Conservation (phyloP, 129 eudicot genomes). For the Tagetes patula region DNA sequence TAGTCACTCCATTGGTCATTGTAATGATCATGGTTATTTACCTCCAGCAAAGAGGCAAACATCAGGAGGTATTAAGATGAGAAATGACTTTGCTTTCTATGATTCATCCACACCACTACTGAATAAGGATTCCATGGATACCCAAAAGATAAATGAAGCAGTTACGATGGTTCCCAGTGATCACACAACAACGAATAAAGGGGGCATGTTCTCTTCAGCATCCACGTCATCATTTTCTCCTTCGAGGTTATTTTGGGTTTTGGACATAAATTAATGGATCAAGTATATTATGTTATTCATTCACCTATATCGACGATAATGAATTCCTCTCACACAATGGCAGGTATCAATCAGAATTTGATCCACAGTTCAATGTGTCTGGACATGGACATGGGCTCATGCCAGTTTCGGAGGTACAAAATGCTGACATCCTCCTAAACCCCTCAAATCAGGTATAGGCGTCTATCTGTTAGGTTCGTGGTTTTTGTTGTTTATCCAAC, state of each 20-base stretch:
- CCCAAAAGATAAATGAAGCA: slow-evolving; percentile 41
- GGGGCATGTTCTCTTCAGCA: slow-evolving; percentile 29
- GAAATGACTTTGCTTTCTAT: slow-evolving; percentile 34
- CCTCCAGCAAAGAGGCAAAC: slow-evolving; percentile 33
- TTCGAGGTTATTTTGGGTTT: slow-evolving; percentile 54
- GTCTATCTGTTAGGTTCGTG: background rate
- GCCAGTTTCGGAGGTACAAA: slow-evolving; percentile 53
- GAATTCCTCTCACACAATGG: slow-evolving; percentile 11
- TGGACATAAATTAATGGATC: background rate
- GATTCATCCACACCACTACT: slow-evolving; percentile 36
- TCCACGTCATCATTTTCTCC: slow-evolving; percentile 54
- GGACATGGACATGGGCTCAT: slow-evolving; percentile 53
- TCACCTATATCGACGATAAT: background rate
- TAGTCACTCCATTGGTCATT: slow-evolving; percentile 35
- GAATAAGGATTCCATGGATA: slow-evolving; percentile 34
- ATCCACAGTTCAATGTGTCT: slow-evolving; percentile 42
- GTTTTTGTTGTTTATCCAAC: background rate
- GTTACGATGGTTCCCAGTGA: slow-evolving; percentile 34
- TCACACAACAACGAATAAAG: slow-evolving; percentile 36
- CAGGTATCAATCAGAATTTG: slow-evolving; percentile 53
- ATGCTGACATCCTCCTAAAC: slow-evolving; percentile 31
- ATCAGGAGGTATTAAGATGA: slow-evolving; percentile 30
- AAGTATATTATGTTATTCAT: background rate
- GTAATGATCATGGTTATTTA: slow-evolving; percentile 41
- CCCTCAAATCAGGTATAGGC: slow-evolving; percentile 57